Base-by-base conservation (phyloP, 202 grass and related monocot species). In the Tripidium arundinaceum region DNA sequence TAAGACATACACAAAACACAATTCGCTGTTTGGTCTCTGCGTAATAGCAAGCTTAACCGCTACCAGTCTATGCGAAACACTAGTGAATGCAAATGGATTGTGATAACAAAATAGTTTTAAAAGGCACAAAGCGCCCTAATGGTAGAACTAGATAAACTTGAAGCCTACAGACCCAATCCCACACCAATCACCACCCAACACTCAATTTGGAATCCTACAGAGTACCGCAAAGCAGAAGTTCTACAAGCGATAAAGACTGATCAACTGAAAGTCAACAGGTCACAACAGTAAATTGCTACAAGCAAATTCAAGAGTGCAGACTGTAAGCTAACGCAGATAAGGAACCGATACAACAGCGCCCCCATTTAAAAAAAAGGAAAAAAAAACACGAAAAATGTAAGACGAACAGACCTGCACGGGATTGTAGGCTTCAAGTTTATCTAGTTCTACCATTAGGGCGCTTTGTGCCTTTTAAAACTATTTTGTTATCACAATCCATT, bases 391-490 rank as follows among this genome's bases (percentile, higher is more conserved):
- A 15, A 65, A 60, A 28, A 16, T 4, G 52, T 40, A 41, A 73
- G 70, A 50, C 22, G 5, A 22, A 13, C 25, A 34, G 37, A 98
- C 92, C 92, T 95, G 96, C 9, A 94, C 88, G 45, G 91, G 91
- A 78, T 98, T 95, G 73, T 65, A 26, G 22, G 18, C 33, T 18
- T 63, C 45, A 38, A 47, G 2, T 79, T 77, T 41, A 65, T 47
- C 47, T 31, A 3, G 2, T 24, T 87, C 1, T 60, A 61, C 11
- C 15, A 55, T 40, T 10, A 1, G 34, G 8, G 6, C 60, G 27
- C 26, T 68, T 62, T 68, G 6, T 61, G 62, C 2, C 4, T 59
- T 60, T 45, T 57, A 74, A 45, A 45, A 58, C 36, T 34, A 26
- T 66, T 19, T 31, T 8, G 7, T 47, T 31, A 47, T 71, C 29